Conservation (phyloP, 192 early-diverging fungal genomes). For the Coemansia erecta region DNA sequence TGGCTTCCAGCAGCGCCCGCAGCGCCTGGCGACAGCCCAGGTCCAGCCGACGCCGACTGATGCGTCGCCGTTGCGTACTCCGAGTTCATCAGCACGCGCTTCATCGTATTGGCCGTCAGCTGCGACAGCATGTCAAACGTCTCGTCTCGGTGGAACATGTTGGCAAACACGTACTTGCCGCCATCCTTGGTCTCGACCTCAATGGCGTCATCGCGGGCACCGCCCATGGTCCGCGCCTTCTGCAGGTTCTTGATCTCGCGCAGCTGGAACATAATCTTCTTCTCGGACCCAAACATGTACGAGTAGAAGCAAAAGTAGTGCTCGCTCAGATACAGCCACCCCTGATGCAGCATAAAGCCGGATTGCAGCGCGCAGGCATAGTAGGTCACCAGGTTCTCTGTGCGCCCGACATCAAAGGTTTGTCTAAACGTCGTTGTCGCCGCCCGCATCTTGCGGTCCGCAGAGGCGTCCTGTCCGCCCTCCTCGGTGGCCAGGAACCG, state of each 20-base stretch:
- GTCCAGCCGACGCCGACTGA: constrained; percentile 4
- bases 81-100: constrained; percentile 80
- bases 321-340: constrained; percentile 96
- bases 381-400: constrained; percentile 89
- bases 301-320: constrained; percentile 95
- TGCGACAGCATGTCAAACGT: constrained; percentile 93
- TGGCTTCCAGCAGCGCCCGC: constrained; percentile 1
- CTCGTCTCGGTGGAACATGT: constrained; percentile 96
- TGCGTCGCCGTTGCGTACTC: constrained; percentile 41
- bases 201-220: constrained; percentile 85
- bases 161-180: constrained; percentile 83
- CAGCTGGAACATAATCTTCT: constrained; percentile 85
- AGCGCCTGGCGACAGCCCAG: background rate
- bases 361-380: constrained; percentile 90
- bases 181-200: constrained; percentile 79
- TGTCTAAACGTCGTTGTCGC: constrained; percentile 87
- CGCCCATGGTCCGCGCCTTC: constrained; percentile 88
- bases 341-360: constrained; percentile 80
- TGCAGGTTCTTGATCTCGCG: constrained; percentile 87
- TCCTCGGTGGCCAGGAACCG: constrained; percentile 76
- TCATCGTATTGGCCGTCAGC: constrained; percentile 84
- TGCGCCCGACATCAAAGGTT: constrained; percentile 75
- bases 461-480: constrained; percentile 63
- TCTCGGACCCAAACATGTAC: constrained; percentile 89
- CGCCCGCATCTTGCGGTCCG: constrained; percentile 82